Evolutionary conservation across 1,284 basidiomycete species (phyloP), one percentile per base, ranked within the genome.

Genomic region (Cryptococcus depauperatus): DNA sequence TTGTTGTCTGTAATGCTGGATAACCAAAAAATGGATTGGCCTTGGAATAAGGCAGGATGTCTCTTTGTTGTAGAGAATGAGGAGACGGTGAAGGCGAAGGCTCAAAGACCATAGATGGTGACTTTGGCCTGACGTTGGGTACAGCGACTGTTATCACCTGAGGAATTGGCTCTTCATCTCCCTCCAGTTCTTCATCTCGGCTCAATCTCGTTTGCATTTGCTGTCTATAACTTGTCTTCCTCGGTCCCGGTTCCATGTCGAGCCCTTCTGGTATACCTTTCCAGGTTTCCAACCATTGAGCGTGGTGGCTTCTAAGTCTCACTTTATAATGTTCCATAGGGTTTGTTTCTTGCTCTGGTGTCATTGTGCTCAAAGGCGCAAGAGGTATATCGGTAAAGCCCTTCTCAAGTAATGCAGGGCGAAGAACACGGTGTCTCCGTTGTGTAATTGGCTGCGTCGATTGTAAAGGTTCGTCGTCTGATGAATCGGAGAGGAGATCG

Each of bases 11-110:
- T 8, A 68, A 44, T 3, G 58, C 69, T 0, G 69, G 69, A 46
- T 71, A 71, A 6, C 69, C 69, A 34, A 68, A 71, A 63, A 63
- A 69, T 21, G 69, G 69, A 44, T 71, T 71, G 9, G 55, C 48
- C 4, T 55, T 50, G 13, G 56, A 57, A 43, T 55, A 61, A n/a
- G 57, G 51, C n/a, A 52, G 47, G 18, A 62, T 56, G 4, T 39
- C 38, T 13, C 51, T 43, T 9, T 13, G 29, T 10, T 19, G 10
- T 19, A 30, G 21, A 11, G 34, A 21, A 14, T 28, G 35, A 1
- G 38, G 38, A 9, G 40, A 27, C 3, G 21, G 37, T 7, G 21
- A 21, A 16, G 28, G n/a, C 2, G 23, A 23, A 4, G 23, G 19
- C 13, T 35, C 28, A 4, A 35, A n/a, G 8, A n/a, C 35, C 21